These are phyloP conservation scores for Aspergillus flavus DNA, from an alignment of 2,329 filamentous ascomycete species.

Conservation along the genomic window DNA sequence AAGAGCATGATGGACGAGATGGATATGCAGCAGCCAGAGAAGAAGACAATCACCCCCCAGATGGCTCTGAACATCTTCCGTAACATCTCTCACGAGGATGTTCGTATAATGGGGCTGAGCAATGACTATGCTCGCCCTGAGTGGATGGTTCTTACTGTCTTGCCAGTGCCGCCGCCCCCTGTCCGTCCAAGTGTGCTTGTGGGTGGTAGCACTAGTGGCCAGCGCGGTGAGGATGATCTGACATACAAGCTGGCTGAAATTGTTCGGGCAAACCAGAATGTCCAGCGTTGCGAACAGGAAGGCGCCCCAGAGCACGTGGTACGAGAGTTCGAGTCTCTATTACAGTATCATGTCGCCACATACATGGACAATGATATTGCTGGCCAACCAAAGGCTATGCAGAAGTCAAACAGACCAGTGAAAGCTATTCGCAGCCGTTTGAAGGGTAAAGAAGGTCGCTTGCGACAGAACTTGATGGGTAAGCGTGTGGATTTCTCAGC, in stretches of 20 bases:
- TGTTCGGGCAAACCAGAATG: conserved; percentile 94
- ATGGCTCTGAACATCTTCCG: conserved; percentile 85
- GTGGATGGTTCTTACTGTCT: conserved; percentile 96
- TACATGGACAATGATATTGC: conserved; percentile 99
- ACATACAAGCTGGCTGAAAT: conserved; percentile 99
- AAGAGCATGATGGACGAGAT: conserved; percentile 72
- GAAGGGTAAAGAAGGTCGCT: conserved; percentile 98
- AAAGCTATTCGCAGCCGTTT: conserved; percentile 96
- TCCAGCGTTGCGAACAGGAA: conserved; percentile 85
- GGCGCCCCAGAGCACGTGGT: conserved; percentile 90
- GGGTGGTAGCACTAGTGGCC: conserved; percentile 87
- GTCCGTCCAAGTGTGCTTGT: conserved; percentile 97
- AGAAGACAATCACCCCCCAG: conserved; percentile 78
- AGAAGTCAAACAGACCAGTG: conserved; percentile 94
- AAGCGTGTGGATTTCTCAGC: conserved; percentile 99
- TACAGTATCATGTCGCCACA: conserved; percentile 98
- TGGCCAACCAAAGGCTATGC: conserved; percentile 87
- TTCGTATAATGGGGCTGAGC: conserved; percentile 86
- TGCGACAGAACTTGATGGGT: conserved; percentile 98
- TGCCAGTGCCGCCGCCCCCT: conserved; percentile 92
- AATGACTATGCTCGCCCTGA: conserved; percentile 94
- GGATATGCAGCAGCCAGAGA: conserved; percentile 70
- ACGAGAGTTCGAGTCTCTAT: conserved; percentile 83
- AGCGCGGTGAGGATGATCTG: conserved; percentile 96
- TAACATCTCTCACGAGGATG: conserved; percentile 78